Evolutionary conservation across 306 rosid species (phyloP), one percentile per base, ranked within the genome.

Genomic region (Oxytropis ochrocephala): DNA sequence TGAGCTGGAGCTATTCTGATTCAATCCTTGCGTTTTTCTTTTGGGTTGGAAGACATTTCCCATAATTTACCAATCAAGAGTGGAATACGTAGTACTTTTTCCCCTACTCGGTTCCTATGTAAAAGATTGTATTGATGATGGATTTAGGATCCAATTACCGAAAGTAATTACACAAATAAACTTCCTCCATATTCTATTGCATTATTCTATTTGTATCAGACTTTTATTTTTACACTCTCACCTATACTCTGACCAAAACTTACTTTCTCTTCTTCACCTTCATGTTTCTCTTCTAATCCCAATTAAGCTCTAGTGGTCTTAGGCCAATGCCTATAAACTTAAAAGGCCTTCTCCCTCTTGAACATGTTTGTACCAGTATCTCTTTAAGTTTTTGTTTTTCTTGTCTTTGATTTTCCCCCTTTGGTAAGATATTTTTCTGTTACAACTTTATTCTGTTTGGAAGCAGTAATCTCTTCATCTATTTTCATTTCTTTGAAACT

Each of bases 21-120:
- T 46, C 6, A 5, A 2, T 33, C 36, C 48, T 27, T 66, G 32
- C 50, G 18, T 30, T 47, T 36, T 6, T 67, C 0, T 36, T 2
- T 51, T n/a, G n/a, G n/a, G n/a, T n/a, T 14, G 19, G 70, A 17
- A 61, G 70, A 57, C 52, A 30, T 36, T 73, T 73, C 47, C 46
- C 48, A 11, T 3, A 32, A 21, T 41, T 27, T 73, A 50, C 44
- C 63, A 73, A 73, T 16, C 44, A 3, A 38, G 19, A 39, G 44
- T 9, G 53, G 42, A 61, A 50, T 33, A 38, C 11, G 9, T 39
- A 51, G 13, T 21, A 13, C 0, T 32, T 13, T 16, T 7, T 73
- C 39, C 50, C 6, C 12, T 13, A 36, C 48, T 52, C 33, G 5
- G 32, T 52, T 52, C 33, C 11, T 52, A 53, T 53, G 27, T n/a